phyloP scores from a whole-genome alignment of 805 yeast genomes.

The Suhomyces sp. region DNA sequence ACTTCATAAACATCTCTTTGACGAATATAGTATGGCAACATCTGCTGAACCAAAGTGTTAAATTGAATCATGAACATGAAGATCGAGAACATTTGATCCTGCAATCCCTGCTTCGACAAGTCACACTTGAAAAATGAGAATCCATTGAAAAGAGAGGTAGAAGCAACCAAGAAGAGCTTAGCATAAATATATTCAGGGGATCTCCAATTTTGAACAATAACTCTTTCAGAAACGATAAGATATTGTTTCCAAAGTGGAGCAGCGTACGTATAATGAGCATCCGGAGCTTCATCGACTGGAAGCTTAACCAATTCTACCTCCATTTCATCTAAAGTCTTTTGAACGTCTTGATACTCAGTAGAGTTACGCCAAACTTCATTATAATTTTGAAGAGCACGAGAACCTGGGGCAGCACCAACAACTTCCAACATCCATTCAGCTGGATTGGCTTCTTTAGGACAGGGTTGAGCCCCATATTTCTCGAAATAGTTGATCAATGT shows the following conservation, averaged over 20 bases:
- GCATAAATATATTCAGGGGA: constrained; percentile 47
- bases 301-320: constrained; percentile 49
- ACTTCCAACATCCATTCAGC: constrained; percentile 88
- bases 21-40: constrained; percentile 51
- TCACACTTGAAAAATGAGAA: constrained; percentile 70
- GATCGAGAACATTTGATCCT: constrained; percentile 72
- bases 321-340: constrained; percentile 61
- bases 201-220: constrained; percentile 36
- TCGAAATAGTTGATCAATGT: constrained; percentile 35
- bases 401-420: constrained; percentile 81
- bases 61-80: constrained; percentile 65
- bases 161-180: constrained; percentile 54
- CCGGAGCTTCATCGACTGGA: constrained; percentile 21
- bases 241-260: constrained; percentile 26
- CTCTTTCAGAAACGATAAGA: constrained; percentile 29
- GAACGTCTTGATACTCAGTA: constrained; percentile 55
- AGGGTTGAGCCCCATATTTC: constrained; percentile 36
- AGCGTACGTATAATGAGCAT: constrained; percentile 29
- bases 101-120: constrained; percentile 33
- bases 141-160: constrained; percentile 63
- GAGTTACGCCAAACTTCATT: constrained; percentile 78
- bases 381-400: constrained; percentile 70
- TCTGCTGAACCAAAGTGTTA: constrained; percentile 59
- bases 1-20: constrained; percentile 71
- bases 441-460: constrained; percentile 41